Conservation (phyloP, 1,284 basidiomycete genomes). For the Afroboletus lepidellus region DNA sequence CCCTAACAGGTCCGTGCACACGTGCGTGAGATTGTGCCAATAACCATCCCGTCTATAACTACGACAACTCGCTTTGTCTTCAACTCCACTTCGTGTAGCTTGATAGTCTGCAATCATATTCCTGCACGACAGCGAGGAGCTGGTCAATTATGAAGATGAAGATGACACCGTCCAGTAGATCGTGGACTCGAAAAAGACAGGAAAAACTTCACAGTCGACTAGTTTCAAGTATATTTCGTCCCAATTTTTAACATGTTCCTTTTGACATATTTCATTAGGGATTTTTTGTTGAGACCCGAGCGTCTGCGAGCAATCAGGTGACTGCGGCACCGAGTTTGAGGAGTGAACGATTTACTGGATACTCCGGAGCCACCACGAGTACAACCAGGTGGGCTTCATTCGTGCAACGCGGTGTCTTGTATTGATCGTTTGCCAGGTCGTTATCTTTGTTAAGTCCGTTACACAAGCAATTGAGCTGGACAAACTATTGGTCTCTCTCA, state of each 20-base stretch:
- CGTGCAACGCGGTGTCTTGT: neutral
- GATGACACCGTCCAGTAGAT: conserved; percentile 72
- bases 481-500: conserved; percentile 94
- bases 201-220: conserved; percentile 95
- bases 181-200: conserved; percentile 83
- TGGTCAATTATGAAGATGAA: conserved; percentile 94
- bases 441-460: conserved; percentile 99
- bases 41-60: conserved; percentile 6
- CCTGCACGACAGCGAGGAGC: conserved; percentile 78
- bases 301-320: conserved; percentile 96
- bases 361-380: conserved; percentile 96
- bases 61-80: conserved; percentile 14
- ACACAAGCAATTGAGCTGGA: conserved; percentile 96
- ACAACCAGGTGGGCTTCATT: conserved; percentile 81
- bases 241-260: neutral
- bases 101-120: conserved; percentile 10
- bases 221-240: conserved; percentile 74
- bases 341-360: conserved; percentile 97
- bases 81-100: conserved; percentile 14
- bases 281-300: conserved; percentile 47
- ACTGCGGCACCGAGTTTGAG: conserved; percentile 94
- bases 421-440: conserved; percentile 63
- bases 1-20: conserved; percentile 30
- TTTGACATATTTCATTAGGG: conserved; percentile 22
- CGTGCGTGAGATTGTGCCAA: conserved; percentile 18